A percentile compares a stretch with the other conserved stretches of the same genome.
Evolutionary conservation across 1,284 basidiomycete genomes (phyloP).

Genomic region (Phylloboletellus chloephorus): DNA sequence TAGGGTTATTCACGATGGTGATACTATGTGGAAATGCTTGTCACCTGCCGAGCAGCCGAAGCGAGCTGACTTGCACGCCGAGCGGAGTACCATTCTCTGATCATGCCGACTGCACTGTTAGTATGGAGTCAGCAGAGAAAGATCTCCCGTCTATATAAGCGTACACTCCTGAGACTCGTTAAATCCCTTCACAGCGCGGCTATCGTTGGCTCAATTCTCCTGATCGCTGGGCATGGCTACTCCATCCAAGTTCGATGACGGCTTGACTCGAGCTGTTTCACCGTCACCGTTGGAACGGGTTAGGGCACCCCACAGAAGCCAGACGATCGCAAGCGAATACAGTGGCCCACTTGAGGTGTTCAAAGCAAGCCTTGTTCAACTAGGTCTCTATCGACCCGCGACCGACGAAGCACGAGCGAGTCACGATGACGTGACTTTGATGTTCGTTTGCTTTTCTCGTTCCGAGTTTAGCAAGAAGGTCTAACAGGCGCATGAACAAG

Average conservation of each 20-base stretch:
- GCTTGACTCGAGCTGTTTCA: too few relatives aligned
- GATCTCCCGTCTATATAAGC: too few relatives aligned
- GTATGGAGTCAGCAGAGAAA: too few relatives aligned
- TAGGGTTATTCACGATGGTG: constrained; percentile 7
- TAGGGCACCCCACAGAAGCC: not conserved
- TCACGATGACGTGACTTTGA: constrained; percentile 60
- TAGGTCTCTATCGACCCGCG: constrained; percentile 46
- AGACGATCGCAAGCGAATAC: constrained; percentile 8
- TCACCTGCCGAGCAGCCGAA: too few relatives aligned
- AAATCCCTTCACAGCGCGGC: too few relatives aligned
- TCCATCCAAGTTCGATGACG: not conserved
- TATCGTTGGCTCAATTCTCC: too few relatives aligned
- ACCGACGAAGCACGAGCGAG: constrained; percentile 37
- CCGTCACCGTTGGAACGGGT: too few relatives aligned
- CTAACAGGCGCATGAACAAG: constrained; percentile 33
- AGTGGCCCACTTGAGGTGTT: constrained; percentile 38
- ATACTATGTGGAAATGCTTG: too few relatives aligned
- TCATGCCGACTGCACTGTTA: too few relatives aligned
- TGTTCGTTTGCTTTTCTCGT: constrained; percentile 41
- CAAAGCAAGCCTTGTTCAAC: constrained; percentile 45
- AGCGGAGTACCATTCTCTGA: too few relatives aligned
- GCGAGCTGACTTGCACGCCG: too few relatives aligned
- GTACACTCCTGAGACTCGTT: too few relatives aligned
- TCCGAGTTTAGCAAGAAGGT: not conserved
- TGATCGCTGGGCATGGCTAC: constrained; percentile 11